Conservation (phyloP, 306 rosid genomes). For the Adenanthera pavonina region DNA sequence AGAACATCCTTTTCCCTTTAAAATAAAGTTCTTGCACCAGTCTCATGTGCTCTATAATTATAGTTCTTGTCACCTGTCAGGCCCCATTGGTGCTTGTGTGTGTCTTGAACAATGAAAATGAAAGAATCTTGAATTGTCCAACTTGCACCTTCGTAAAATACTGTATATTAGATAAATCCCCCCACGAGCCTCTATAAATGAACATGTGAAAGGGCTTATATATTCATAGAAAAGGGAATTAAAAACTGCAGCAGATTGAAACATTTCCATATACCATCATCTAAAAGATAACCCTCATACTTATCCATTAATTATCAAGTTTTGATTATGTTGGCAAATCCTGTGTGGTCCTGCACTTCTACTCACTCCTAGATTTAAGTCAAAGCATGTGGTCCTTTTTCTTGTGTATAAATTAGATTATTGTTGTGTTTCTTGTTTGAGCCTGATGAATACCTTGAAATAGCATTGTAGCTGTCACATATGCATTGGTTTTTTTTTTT, state of each 20-base stretch:
- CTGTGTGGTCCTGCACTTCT: neutral
- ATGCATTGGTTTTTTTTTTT: too few relatives aligned
- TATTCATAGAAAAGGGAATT: neutral
- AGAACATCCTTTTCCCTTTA: neutral
- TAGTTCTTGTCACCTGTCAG: neutral
- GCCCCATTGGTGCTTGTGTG: neutral
- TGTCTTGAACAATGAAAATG: neutral
- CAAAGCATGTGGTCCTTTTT: neutral
- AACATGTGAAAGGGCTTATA: neutral
- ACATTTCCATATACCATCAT: constrained; percentile 1
- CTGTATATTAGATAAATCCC: neutral
- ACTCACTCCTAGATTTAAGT: neutral
- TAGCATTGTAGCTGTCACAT: too few relatives aligned
- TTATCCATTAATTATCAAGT: constrained; percentile 17
- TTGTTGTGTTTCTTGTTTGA: too few relatives aligned
- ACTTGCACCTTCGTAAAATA: neutral
- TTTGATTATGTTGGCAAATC: constrained; percentile 21
- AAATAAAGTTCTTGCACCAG: neutral
- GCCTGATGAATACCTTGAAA: too few relatives aligned
- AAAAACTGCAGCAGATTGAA: neutral
- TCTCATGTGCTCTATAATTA: too few relatives aligned
- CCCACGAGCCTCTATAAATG: neutral
- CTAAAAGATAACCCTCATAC: neutral
- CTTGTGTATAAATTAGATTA: neutral
- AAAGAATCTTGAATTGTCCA: neutral